phyloP scores from a whole-genome alignment of 768 basidiomycete species.

The Lactarius indigo region DNA sequence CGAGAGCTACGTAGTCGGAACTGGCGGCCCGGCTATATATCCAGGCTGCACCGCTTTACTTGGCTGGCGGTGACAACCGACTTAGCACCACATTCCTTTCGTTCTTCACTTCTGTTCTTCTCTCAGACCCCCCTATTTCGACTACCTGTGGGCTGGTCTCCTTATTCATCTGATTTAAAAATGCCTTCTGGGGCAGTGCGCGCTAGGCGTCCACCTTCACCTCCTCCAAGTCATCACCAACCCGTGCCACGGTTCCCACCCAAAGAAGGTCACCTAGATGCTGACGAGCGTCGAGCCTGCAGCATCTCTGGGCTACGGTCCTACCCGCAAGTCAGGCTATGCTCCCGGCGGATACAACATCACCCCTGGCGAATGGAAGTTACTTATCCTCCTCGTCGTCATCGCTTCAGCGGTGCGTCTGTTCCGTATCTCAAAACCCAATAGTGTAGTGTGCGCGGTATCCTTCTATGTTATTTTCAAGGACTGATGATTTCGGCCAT shows the following conservation, averaged over 20 bases:
- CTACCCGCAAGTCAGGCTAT: slow-evolving; percentile 21
- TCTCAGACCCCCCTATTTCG: not conserved
- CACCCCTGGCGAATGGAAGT: slow-evolving; percentile 70
- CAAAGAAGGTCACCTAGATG: slow-evolving; percentile 26
- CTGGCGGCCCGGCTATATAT: not conserved
- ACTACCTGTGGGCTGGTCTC: slow-evolving; percentile 3
- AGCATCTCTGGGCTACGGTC: slow-evolving; percentile 24
- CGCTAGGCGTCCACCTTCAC: slow-evolving; percentile 24
- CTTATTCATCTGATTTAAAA: slow-evolving; percentile 10
- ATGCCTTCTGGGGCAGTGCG: slow-evolving; percentile 30
- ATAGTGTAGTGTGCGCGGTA: slow-evolving; percentile 83
- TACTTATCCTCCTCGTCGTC: slow-evolving; percentile 61
- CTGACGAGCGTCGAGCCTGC: slow-evolving; percentile 27
- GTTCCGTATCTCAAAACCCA: slow-evolving; percentile 79
- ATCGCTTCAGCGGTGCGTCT: slow-evolving; percentile 80
- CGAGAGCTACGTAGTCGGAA: not conserved
- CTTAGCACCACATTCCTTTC: not conserved
- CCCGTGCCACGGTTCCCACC: slow-evolving; percentile 22
- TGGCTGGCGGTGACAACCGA: not conserved
- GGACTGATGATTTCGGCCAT: not conserved
- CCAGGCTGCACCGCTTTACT: not conserved
- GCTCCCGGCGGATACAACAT: slow-evolving; percentile 61
- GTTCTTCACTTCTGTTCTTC: slow-evolving; percentile 17
- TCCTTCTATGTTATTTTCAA: slow-evolving; percentile 5
- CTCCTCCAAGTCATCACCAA: slow-evolving; percentile 22